These are phyloP conservation scores for Colletotrichum lupini DNA, from an alignment of 2,329 filamentous ascomycete species.

Conservation along the genomic window DNA sequence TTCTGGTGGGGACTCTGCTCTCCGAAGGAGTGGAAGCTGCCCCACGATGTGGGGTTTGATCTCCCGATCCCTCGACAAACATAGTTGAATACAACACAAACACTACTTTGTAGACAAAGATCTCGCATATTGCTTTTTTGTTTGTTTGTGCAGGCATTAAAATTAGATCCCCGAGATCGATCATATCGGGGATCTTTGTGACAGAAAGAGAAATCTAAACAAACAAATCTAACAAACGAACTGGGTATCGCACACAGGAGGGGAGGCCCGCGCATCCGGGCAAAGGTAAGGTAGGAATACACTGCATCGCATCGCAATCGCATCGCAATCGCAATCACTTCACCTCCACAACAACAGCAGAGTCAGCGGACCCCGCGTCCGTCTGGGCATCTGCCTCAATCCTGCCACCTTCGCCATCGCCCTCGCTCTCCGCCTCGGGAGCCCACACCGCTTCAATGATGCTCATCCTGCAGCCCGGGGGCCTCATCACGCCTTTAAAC, in stretches of 20 bases:
- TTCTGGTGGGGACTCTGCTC: neutral
- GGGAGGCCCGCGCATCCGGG: neutral
- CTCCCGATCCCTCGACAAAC: neutral
- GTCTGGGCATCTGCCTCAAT: constrained; percentile 24
- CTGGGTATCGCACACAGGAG: neutral
- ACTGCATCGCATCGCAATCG: neutral
- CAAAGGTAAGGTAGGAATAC: too few relatives aligned
- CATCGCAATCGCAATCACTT: neutral
- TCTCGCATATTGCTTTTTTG: neutral
- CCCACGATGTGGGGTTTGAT: constrained; percentile 14
- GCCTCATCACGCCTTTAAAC: constrained; percentile 56
- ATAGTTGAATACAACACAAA: neutral
- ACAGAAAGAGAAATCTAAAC: too few relatives aligned
- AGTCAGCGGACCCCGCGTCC: neutral
- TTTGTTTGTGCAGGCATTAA: neutral
- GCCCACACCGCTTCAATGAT: constrained; percentile 61
- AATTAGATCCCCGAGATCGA: neutral
- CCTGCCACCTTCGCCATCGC: constrained; percentile 28
- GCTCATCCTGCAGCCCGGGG: constrained; percentile 57
- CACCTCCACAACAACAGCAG: neutral
- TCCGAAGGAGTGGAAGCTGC: neutral
- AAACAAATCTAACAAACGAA: neutral
- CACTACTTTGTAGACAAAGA: neutral
- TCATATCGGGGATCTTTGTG: neutral
- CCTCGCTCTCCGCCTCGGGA: constrained; percentile 25